phyloP scores from a whole-genome alignment of 2,329 filamentous ascomycete genomes.

The Trichoderma citrinoviride region DNA sequence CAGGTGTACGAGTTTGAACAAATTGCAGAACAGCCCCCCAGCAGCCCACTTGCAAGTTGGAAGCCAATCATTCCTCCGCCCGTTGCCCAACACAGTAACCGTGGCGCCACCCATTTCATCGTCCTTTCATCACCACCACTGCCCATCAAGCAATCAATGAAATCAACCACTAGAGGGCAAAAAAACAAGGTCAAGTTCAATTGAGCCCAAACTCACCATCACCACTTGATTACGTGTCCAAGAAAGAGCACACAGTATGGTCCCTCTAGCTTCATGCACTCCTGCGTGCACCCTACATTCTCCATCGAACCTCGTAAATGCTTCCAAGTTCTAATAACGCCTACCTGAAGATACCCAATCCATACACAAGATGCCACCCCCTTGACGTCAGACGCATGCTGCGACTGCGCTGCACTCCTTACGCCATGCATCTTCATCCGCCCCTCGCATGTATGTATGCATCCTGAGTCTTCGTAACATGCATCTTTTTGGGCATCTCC shows the following conservation, averaged over 20 bases:
- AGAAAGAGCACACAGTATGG: not conserved
- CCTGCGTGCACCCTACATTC: not conserved
- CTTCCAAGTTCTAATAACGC: too few species aligned
- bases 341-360: too few species aligned
- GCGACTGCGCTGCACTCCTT: too few species aligned
- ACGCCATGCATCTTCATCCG: not conserved
- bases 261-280: conserved; percentile 6
- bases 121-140: not conserved
- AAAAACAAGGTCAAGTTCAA: too few species aligned
- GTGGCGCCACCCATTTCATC: not conserved
- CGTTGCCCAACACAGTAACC: not conserved
- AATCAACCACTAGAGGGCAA: too few species aligned
- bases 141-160: not conserved
- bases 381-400: conserved; percentile 14
- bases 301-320: too few species aligned
- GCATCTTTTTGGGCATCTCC: not conserved
- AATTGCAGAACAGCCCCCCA: too few species aligned
- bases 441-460: not conserved
- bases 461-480: not conserved
- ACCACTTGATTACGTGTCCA: not conserved
- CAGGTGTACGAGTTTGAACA: too few species aligned
- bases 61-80: not conserved
- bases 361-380: not conserved
- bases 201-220: not conserved
- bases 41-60: too few species aligned